Evolutionary conservation across 2,329 filamentous ascomycete species (phyloP).

Genomic region (Trichoderma atroviride): DNA sequence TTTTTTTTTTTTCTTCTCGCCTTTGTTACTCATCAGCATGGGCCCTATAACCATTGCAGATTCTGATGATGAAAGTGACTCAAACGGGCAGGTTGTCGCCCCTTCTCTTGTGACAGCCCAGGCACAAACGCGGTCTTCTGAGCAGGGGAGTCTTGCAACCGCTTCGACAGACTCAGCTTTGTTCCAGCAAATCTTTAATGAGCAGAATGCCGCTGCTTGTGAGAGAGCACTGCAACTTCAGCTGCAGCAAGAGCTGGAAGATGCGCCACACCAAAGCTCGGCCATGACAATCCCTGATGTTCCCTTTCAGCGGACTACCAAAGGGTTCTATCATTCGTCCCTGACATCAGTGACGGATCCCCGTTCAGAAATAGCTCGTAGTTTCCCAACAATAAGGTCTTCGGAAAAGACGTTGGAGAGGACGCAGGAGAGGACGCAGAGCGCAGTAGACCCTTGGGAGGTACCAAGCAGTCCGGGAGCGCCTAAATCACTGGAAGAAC

Average conservation of each 20-base stretch:
- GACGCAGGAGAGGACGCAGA: background rate
- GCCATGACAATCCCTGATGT: constrained; percentile 29
- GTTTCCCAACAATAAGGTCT: constrained; percentile 26
- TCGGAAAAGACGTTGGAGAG: background rate
- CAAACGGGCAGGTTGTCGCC: constrained; percentile 30
- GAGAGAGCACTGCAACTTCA: constrained; percentile 29
- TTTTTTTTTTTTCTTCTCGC: background rate
- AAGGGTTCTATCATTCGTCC: constrained; percentile 35
- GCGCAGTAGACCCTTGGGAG: constrained; percentile 45
- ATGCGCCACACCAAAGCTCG: constrained; percentile 23
- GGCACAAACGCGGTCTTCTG: constrained; percentile 32
- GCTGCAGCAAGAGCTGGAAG: background rate
- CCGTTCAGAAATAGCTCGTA: constrained; percentile 22
- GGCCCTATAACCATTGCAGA: constrained; percentile 41
- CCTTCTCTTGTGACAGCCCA: constrained; percentile 23
- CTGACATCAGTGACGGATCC: constrained; percentile 38
- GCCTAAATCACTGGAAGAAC: background rate
- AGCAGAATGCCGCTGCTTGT: constrained; percentile 44
- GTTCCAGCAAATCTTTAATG: constrained; percentile 52
- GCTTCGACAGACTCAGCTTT: constrained; percentile 53
- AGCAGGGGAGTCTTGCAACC: constrained; percentile 37
- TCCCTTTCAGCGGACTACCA: constrained; percentile 36
- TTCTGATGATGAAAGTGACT: constrained; percentile 44
- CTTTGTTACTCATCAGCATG: constrained; percentile 28
- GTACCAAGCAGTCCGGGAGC: constrained; percentile 48